Conservation (phyloP, 177 flowering plant genomes). For the Vitis hybrid region DNA sequence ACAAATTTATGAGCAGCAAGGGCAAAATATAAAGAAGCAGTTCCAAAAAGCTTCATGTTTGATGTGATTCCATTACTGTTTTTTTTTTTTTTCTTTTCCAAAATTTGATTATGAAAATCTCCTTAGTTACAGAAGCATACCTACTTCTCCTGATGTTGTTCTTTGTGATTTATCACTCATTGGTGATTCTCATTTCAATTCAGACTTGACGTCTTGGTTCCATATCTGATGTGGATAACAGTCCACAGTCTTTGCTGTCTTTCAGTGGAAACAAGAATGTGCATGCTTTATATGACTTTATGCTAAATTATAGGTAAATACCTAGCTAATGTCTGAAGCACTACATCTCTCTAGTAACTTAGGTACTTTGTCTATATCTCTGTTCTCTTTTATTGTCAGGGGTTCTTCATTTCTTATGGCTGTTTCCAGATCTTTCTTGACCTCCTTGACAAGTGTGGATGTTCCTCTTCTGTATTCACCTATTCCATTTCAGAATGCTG, state of each 20-base stretch:
- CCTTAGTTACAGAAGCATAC: too few relatives aligned
- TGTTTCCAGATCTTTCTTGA: conserved; percentile 60
- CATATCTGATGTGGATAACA: conserved; percentile 65
- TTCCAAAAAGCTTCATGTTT: too few relatives aligned
- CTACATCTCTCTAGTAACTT: not conserved
- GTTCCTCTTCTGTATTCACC: conserved; percentile 86
- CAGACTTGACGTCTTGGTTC: conserved; percentile 65
- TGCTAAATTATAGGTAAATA: conserved; percentile 81
- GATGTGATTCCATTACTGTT: too few relatives aligned
- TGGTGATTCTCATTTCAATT: conserved; percentile 4
- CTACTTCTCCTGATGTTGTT: not conserved
- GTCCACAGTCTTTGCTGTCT: conserved; percentile 70
- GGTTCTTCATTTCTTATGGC: conserved; percentile 14
- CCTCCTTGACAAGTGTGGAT: conserved; percentile 59
- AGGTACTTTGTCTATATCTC: not conserved
- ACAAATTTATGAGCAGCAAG: too few relatives aligned
- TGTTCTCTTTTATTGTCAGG: not conserved
- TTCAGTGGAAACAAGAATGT: conserved; percentile 65
- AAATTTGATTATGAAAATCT: too few relatives aligned
- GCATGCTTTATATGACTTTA: conserved; percentile 80
- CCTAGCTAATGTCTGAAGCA: not conserved
- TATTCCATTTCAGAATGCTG: conserved; percentile 82
- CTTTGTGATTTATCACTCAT: not conserved
- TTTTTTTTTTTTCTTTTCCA: too few relatives aligned
- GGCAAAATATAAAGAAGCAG: too few relatives aligned